Evolutionary conservation across 108 stramenopile species (phyloP), one percentile per base, ranked within the genome.

Genomic region (Tribonema minus): DNA sequence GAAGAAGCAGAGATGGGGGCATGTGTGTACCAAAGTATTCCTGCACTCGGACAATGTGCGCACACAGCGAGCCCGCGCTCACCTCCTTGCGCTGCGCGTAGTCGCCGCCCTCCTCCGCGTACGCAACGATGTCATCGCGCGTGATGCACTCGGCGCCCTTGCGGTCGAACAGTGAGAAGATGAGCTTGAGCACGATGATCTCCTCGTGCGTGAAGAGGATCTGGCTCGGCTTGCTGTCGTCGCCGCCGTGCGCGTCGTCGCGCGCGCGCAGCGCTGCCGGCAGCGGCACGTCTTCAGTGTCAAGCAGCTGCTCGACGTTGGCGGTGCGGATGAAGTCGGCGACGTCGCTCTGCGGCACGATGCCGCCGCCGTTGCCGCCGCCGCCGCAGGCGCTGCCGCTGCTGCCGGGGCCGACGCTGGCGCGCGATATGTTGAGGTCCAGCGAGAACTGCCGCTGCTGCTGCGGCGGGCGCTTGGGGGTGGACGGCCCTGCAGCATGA

Each of bases 171-270:
- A 82, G 64, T 20, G 65, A 63, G 46, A 82, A 82, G 64, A 82
- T 65, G 23, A 82, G 66, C 72, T 72, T 72, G 12, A 82, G 72
- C 6, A 72, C 72, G 15, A 82, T 71, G 35, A 82, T 82, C 31
- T 82, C 81, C 27, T 67, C 81, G 37, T 67, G 71, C 28, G 81
- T 82, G 72, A 82, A 82, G 15, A 82, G 35, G 25, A 79, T 79
- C 77, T 79, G 77, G 25, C 77, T 79, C 7, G 77, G 77, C 4
- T 20, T 54, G 46, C 46, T 54, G 46, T 20, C 20, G 46, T 20
- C 20, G 46, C 46, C 20, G 46, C 46, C 46, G 46, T 20, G 15
- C 20, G 46, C 20, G 46, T 54, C 20, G 46, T 54, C 46, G 46
- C 20, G 46, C 9, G 15, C 46, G 15, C 46, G 46, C 46, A 54